A percentile compares a stretch with the other conserved stretches of the same genome.
Evolutionary conservation across 441 rosid genomes (phyloP).

Genomic region (Manihot esculenta): DNA sequence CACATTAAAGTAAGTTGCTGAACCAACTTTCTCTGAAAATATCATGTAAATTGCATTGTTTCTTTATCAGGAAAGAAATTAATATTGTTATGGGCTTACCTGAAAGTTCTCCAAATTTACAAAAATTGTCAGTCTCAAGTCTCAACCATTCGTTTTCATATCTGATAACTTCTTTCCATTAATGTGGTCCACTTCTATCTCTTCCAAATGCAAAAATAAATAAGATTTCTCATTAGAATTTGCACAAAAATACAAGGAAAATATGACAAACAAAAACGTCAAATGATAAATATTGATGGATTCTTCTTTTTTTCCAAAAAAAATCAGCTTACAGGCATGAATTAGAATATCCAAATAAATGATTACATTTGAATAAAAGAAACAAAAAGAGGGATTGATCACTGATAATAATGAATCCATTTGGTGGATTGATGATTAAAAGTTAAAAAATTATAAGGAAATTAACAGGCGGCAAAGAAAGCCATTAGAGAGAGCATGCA

Average conservation of each 20-base stretch:
- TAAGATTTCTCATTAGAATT: constrained; percentile 2
- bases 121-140: constrained; percentile 25
- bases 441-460: background rate
- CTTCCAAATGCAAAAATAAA: constrained; percentile 31
- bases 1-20: constrained; percentile 30
- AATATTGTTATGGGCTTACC: constrained; percentile 14
- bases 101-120: constrained; percentile 16
- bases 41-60: constrained; percentile 5
- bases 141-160: constrained; percentile 24
- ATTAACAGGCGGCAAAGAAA: background rate
- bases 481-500: constrained; percentile 18
- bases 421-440: background rate
- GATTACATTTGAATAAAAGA: background rate
- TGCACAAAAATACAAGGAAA: background rate
- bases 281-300: too few species aligned
- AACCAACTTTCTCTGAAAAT: background rate
- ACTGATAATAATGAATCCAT: background rate
- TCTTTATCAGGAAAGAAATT: constrained; percentile 5
- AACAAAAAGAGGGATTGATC: background rate
- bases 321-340: too few species aligned
- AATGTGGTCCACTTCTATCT: constrained; percentile 26
- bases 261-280: background rate
- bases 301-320: too few species aligned
- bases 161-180: background rate
- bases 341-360: background rate